Evolutionary conservation across 192 early-diverging fungal genomes (phyloP), one percentile per base, ranked within the genome.

Genomic region (Linnemannia elongata): DNA sequence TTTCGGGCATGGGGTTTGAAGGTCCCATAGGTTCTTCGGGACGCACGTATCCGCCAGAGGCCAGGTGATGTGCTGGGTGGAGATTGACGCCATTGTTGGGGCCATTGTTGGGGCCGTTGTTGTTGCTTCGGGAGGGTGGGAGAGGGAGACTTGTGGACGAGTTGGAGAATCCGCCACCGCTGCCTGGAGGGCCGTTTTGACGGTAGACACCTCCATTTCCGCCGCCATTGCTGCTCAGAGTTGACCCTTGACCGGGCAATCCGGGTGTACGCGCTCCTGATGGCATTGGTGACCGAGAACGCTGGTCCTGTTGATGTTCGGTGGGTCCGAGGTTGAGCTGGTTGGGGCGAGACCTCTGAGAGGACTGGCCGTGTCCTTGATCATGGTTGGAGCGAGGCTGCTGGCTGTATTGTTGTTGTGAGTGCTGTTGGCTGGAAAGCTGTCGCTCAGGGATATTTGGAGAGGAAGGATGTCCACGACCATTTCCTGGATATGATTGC

Each of bases 1-100:
- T 87, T 72, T 87, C 85, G 18, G 85, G 85, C 76, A 77, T 81
- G 9, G 78, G 79, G 80, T 81, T 87, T 6, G 85, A 80, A 5
- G 87, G 87, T 20, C 81, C 81, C 4, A 83, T 47, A n/a, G 80
- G 69, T 69, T 82, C 78, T 39, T 88, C 80, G 15, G 87, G 87
- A 33, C 81, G 81, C 2, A 83, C 80, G 36, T 88, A 82, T 18
- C 81, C 80, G 17, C 81, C 87, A 12, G 52, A 54, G 6, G 84
- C 68, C 24, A 87, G 57, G 55, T 81, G 85, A 38, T 79, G 80
- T 66, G 78, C 78, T 6, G 83, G 88, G 52, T 82, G 88, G 20
- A 66, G 84, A 72, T 83, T 79, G 7, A 87, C 24, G 33, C 54
- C 57, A 22, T 44, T 30, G 44, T 13, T 27, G 33, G 38, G 38